Percentiles rank a stretch among this genome's conserved stretches.
Evolutionary conservation across 176 grass and related monocot genomes (phyloP).

Genomic region (Tillandsia leiboldiana): DNA sequence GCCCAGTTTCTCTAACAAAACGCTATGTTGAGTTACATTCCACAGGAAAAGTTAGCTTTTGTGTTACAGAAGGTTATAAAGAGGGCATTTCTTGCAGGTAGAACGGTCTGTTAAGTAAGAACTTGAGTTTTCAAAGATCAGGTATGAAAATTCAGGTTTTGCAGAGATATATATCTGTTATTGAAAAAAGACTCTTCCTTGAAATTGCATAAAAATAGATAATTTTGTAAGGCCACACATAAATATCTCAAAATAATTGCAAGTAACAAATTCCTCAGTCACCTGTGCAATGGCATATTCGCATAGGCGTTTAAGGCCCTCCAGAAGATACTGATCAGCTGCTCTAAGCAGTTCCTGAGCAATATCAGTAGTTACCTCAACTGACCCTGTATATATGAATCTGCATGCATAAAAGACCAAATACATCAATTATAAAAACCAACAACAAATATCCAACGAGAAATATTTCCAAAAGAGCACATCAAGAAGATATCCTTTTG

Average conservation of each 20-base stretch:
- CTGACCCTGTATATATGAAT: slow-evolving; percentile 96
- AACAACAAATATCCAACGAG: not conserved
- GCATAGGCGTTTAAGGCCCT: slow-evolving; percentile 93
- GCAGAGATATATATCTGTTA: too few species aligned
- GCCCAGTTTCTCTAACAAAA: too few species aligned
- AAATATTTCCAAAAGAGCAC: not conserved
- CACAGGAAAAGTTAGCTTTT: too few species aligned
- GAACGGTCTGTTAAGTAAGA: too few species aligned
- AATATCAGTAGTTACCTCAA: slow-evolving; percentile 65
- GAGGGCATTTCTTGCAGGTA: too few species aligned
- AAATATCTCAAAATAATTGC: slow-evolving; percentile 11
- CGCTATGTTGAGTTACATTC: too few species aligned
- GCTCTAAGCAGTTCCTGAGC: slow-evolving; percentile 95
- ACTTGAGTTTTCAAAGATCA: too few species aligned
- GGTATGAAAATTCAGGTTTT: too few species aligned
- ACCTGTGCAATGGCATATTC: slow-evolving; percentile 97
- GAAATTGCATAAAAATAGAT: too few species aligned
- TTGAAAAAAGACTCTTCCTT: too few species aligned
- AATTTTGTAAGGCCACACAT: not conserved
- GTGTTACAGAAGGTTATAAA: too few species aligned
- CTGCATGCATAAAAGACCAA: slow-evolving; percentile 39
- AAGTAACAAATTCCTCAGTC: slow-evolving; percentile 13
- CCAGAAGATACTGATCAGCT: slow-evolving; percentile 94
- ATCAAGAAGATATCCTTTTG: not conserved
- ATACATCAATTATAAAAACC: not conserved